Evolutionary conservation across 176 grass and related monocot species (phyloP), one percentile per base, ranked within the genome.

Genomic region (Luzula sylvatica): DNA sequence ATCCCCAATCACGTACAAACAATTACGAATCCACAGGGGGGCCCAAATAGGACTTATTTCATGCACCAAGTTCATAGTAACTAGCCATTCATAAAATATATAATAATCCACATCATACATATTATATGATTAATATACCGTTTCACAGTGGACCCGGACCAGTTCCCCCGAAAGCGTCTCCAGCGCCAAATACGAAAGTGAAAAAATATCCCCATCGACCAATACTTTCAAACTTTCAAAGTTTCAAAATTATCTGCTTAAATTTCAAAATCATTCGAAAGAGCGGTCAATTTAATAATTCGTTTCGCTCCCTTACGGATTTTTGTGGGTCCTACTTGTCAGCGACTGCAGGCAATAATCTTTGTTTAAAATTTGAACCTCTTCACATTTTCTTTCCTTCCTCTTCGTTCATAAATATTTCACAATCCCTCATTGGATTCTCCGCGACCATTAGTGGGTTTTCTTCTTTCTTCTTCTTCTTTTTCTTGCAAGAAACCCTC

Each of bases 311-410:
- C 45, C 3, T 35, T 29, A 23, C 18, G 42, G 54, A 55, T 23
- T 29, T 25, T 18, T 6, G 0, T 9, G 5, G 67, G 39, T 5
- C 54, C 67, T 53, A 48, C 53, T 2, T 17, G 38, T 42, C 22
- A 60, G 53, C 5, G 18, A 39, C 50, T 18, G 19, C 11, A 1
- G 8, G 17, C 39, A 20, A 4, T 1, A 27, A 55, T 55, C 47
- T 68, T 20, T 12, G 41, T 71, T 71, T 71, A 59, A 71, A 71
- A 21, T 71, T 71, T 60, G 67, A 71, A 70, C 44, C 57, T 35
- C 24, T 16, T 35, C 3, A 4, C 8, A 26, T 38, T 30, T 38
- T 29, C 28, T 56, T 55, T 17, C 32, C 11, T 40, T 29, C 17
- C 17, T 65, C 24, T 5, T 23, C 21, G 20, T 11, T 50, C 30